Conservation (phyloP, 257 asterid species). For the Nicotiana obtusifolia region DNA sequence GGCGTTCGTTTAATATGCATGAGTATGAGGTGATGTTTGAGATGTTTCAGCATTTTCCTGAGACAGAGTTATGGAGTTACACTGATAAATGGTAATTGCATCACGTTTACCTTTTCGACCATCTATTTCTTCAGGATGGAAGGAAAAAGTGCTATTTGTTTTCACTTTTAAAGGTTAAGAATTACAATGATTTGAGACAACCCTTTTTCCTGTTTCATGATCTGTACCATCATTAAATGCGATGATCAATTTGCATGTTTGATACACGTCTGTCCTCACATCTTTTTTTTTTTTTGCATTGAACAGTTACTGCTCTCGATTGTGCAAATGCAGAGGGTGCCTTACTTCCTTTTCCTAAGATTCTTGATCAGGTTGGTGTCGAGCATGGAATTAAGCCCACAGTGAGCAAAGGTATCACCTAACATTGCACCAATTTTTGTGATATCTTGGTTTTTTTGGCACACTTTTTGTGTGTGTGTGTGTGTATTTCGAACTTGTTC, state of each 20-base stretch:
- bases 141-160: not conserved
- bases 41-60: not conserved
- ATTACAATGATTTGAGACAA: not conserved
- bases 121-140: not conserved
- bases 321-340: slow-evolving; percentile 76
- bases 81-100: not conserved
- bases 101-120: not conserved
- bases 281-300: not conserved
- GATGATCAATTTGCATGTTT: not conserved
- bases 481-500: not conserved
- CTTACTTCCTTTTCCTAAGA: slow-evolving; percentile 66
- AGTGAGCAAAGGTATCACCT: slow-evolving; percentile 41
- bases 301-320: slow-evolving; percentile 86
- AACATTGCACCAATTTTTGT: not conserved
- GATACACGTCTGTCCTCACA: not conserved
- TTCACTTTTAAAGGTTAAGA: not conserved
- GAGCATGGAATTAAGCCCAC: slow-evolving; percentile 31
- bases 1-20: slow-evolving; percentile 1
- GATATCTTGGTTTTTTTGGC: not conserved
- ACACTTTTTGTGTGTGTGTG: not conserved
- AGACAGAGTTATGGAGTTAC: not conserved
- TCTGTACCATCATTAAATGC: not conserved
- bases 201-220: not conserved
- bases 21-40: not conserved
- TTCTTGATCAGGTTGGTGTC: slow-evolving; percentile 32